These are phyloP conservation scores for Curvularia sp. DNA, from an alignment of 2,329 filamentous ascomycete genomes.

Conservation along the genomic window DNA sequence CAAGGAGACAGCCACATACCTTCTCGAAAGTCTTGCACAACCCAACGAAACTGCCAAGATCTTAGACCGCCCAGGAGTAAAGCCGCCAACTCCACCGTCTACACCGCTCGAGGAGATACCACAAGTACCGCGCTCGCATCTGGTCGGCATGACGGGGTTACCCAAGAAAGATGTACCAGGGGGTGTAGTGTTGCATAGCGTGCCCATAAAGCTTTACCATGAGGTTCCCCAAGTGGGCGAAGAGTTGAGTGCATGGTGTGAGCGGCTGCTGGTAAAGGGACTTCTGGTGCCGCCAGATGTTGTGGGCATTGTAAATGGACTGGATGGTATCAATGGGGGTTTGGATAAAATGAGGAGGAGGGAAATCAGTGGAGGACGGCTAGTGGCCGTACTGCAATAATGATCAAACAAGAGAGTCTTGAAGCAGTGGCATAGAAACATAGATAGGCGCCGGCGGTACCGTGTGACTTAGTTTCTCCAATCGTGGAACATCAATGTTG, in stretches of 20 bases:
- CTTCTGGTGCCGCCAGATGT: conserved; percentile 68
- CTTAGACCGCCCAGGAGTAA: conserved; percentile 17
- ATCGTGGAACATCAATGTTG: background rate
- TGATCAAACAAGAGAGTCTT: background rate
- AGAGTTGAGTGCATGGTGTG: conserved; percentile 69
- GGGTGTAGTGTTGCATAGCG: conserved; percentile 65
- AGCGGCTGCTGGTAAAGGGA: conserved; percentile 64
- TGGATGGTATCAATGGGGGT: conserved; percentile 71
- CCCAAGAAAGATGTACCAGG: conserved; percentile 62
- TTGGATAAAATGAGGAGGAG: conserved; percentile 71
- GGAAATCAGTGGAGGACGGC: conserved; percentile 70
- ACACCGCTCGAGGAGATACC: conserved; percentile 30
- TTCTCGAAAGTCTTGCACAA: conserved; percentile 61
- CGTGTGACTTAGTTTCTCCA: background rate
- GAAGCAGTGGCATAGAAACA: background rate
- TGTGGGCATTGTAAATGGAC: conserved; percentile 67
- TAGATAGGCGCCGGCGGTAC: background rate
- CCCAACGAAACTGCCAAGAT: conserved; percentile 21
- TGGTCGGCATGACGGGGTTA: conserved; percentile 71
- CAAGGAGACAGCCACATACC: conserved; percentile 65
- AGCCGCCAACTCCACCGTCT: conserved; percentile 38
- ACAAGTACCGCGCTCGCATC: conserved; percentile 56
- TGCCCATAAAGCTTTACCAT: conserved; percentile 80
- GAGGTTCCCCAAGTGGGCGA: conserved; percentile 69
- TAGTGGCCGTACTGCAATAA: conserved; percentile 56